These are phyloP conservation scores for Terfezia boudieri DNA, from an alignment of 495 filamentous ascomycete species.

Conservation along the genomic window DNA sequence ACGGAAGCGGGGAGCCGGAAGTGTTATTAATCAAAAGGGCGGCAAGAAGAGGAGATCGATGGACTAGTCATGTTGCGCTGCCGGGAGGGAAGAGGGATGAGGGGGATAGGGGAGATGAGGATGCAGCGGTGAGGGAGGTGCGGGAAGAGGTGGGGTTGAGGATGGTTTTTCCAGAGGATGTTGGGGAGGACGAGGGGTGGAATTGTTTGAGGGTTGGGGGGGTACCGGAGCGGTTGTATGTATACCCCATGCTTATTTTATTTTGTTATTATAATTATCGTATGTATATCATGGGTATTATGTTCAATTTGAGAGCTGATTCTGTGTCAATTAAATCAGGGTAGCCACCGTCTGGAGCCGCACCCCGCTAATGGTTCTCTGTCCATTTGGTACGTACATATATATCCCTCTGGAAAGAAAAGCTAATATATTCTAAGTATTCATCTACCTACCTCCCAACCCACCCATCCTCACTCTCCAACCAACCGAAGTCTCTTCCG, in stretches of 20 bases:
- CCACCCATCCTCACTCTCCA: constrained; percentile 40
- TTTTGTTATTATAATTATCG: too few relatives aligned
- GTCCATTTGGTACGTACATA: too few relatives aligned
- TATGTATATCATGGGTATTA: too few relatives aligned
- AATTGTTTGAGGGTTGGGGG: too few relatives aligned
- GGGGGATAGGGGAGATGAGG: constrained; percentile 40
- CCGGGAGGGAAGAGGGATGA: constrained; percentile 54
- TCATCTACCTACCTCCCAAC: constrained; percentile 35
- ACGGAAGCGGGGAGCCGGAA: constrained; percentile 42
- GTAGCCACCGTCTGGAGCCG: too few relatives aligned
- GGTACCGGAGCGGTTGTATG: too few relatives aligned
- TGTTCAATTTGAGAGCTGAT: too few relatives aligned
- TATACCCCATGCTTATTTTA: too few relatives aligned
- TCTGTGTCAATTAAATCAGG: too few relatives aligned
- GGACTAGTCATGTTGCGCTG: constrained; percentile 54
- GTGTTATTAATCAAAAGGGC: constrained; percentile 59
- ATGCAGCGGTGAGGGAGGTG: constrained; percentile 45
- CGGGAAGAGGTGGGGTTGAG: constrained; percentile 51
- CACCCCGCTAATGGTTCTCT: too few relatives aligned
- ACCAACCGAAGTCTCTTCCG: constrained; percentile 49
- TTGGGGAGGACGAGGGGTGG: constrained; percentile 24
- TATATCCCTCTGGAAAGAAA: too few relatives aligned
- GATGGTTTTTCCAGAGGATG: constrained; percentile 30
- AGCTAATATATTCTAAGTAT: constrained; percentile 22
- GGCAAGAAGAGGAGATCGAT: constrained; percentile 45